These are phyloP conservation scores for Drechmeria coniospora DNA, from an alignment of 2,329 filamentous ascomycete genomes.

Conservation along the genomic window DNA sequence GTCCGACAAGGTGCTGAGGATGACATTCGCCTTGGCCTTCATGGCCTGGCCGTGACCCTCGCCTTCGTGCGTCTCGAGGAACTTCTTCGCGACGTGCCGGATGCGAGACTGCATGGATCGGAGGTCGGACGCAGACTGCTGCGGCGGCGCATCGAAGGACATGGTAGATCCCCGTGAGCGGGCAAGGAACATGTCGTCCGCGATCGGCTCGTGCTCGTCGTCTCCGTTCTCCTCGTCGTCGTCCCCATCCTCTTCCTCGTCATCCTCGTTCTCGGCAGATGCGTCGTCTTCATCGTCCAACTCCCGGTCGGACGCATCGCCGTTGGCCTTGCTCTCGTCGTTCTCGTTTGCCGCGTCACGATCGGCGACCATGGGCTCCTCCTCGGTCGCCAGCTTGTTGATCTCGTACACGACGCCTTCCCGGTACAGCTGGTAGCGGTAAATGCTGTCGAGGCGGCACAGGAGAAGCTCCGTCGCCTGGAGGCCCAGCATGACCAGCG, in stretches of 20 bases:
- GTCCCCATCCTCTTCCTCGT: conserved; percentile 31
- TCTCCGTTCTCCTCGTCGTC: conserved; percentile 36
- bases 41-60: conserved; percentile 56
- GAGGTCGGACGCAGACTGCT: conserved; percentile 29
- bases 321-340: conserved; percentile 9
- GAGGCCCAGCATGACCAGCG: conserved; percentile 71
- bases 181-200: conserved; percentile 47
- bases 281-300: conserved; percentile 12
- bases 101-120: conserved; percentile 52
- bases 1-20: conserved; percentile 55
- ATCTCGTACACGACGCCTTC: conserved; percentile 94
- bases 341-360: conserved; percentile 1
- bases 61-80: conserved; percentile 69
- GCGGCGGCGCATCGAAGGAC: conserved; percentile 41
- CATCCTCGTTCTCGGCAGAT: conserved; percentile 7
- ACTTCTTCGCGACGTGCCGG: conserved; percentile 61
- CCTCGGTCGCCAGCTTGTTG: conserved; percentile 52
- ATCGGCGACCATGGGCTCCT: conserved; percentile 11
- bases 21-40: conserved; percentile 63
- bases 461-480: conserved; percentile 82
- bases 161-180: conserved; percentile 53
- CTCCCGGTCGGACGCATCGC: conserved; percentile 14
- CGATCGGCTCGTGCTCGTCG: conserved; percentile 32
- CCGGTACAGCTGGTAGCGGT: conserved; percentile 91
- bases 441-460: conserved; percentile 70